Evolutionary conservation across 106 monocot species (phyloP).

Genomic region (Ottelia alismoides): DNA sequence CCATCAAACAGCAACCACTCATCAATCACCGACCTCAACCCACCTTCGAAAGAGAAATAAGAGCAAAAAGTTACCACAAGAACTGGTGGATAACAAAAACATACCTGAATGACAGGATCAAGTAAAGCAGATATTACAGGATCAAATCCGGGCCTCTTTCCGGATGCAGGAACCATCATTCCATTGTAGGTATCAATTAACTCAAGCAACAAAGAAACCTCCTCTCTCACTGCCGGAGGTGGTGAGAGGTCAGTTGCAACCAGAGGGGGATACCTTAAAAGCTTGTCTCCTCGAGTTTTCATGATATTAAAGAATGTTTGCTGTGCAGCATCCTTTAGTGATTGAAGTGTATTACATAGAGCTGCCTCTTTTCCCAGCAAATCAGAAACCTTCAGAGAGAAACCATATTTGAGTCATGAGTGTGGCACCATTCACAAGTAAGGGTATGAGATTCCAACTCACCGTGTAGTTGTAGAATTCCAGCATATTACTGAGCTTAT

Average conservation of each 20-base stretch:
- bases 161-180: conserved; percentile 95
- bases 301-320: conserved; percentile 84
- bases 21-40: too few species aligned
- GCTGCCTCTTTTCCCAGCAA: conserved; percentile 84
- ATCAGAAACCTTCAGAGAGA: conserved; percentile 62
- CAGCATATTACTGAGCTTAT: conserved; percentile 78
- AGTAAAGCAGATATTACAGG: conserved; percentile 77
- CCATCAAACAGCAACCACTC: too few species aligned
- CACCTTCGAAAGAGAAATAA: neutral
- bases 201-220: conserved; percentile 82
- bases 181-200: conserved; percentile 82
- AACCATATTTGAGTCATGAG: conserved; percentile 8
- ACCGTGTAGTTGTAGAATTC: conserved; percentile 91
- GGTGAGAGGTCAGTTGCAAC: conserved; percentile 87
- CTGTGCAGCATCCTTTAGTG: conserved; percentile 81
- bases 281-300: conserved; percentile 74
- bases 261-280: conserved; percentile 77
- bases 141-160: conserved; percentile 74
- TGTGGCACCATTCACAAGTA: neutral
- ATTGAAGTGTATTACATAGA: conserved; percentile 76
- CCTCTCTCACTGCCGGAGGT: conserved; percentile 85
- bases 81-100: neutral
- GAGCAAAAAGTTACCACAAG: neutral
- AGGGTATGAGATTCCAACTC: conserved; percentile 13
- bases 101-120: conserved; percentile 88